phyloP scores from a whole-genome alignment of 1,284 basidiomycete species.

The Ustilago cynodontis region DNA sequence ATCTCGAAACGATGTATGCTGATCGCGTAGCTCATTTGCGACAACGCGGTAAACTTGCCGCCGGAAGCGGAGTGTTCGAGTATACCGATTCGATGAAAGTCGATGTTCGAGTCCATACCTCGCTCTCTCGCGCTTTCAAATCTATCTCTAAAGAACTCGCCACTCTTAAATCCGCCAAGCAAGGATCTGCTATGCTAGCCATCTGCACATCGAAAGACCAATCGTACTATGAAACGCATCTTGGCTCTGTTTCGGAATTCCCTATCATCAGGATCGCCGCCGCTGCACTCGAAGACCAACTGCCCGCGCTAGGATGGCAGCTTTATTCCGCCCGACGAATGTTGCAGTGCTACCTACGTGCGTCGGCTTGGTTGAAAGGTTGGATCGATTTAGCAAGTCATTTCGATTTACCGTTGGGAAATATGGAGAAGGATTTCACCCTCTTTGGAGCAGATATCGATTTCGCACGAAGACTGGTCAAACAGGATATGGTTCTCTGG shows the following conservation, averaged over 20 bases:
- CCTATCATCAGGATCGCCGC: conserved; percentile 89
- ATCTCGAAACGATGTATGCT: conserved; percentile 80
- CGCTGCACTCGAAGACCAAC: conserved; percentile 78
- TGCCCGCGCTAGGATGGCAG: conserved; percentile 74
- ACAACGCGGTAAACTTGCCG: conserved; percentile 51
- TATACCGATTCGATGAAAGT: conserved; percentile 83
- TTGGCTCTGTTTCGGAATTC: conserved; percentile 81
- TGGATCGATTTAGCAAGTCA: conserved; percentile 86
- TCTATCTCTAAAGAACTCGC: conserved; percentile 90
- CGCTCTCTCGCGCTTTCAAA: conserved; percentile 83
- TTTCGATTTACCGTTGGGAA: conserved; percentile 89
- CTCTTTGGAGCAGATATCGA: conserved; percentile 88
- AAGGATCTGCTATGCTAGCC: conserved; percentile 79
- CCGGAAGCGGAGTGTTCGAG: conserved; percentile 72
- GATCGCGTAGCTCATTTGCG: conserved; percentile 73
- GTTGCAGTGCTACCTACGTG: conserved; percentile 83
- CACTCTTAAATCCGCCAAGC: conserved; percentile 75
- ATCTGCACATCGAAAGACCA: conserved; percentile 88
- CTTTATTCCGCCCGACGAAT: conserved; percentile 76
- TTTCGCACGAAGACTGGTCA: conserved; percentile 85
- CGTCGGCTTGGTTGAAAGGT: conserved; percentile 85
- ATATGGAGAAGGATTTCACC: conserved; percentile 90
- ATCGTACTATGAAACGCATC: conserved; percentile 82
- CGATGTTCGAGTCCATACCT: conserved; percentile 81
- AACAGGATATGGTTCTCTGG: conserved; percentile 94